Base-by-base conservation (phyloP, 306 rosid species). In the Boehmeria nivea region DNA sequence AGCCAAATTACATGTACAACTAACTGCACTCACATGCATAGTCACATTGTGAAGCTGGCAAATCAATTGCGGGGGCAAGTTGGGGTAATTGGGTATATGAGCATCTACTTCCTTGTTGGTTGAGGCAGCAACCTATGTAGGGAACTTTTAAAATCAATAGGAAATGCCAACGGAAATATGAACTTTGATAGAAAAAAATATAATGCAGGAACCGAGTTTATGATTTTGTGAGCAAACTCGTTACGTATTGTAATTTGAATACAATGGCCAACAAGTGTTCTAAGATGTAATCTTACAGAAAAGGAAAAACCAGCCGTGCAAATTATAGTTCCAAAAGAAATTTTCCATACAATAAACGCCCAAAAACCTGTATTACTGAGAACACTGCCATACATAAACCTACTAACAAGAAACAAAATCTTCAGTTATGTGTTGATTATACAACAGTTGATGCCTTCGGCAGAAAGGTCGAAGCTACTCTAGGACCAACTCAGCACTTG, bases 11-110 rank as follows among this genome's bases (percentile, higher is more conserved):
- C 54, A 67, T 6, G 21, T 19, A 57, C 63, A 37, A 48, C 23
- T 14, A 51, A 17, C 34, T 63, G 17, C 34, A 56, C 94, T 65
- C 61, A 84, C 91, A 72, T 84, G 84, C 91, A 83, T 83, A 11
- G 89, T 83, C 59, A 79, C 79, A 74, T 83, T 83, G 75, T 83
- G 89, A 51, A 83, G 91, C 61, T 83, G 91, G 59, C 82, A 83
- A 18, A 83, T 70, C 47, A 83, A 72, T 31, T 80, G 87, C 6
- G 91, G 82, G 5, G 87, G 78, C 71, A 84, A 62, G 77, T 70
- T 84, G 26, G 91, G 91, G 66, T 84, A 80, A 62, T 80, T 84
- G 27, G 88, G 85, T 64, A 84, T 73, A 68, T 81, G 85, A 25
- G 76, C 85, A 71, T 84, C 83, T 57, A 78, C 81, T 76, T 76